Evolutionary conservation across 768 basidiomycete species (phyloP).

Genomic region (Sarcomyxa edulis): DNA sequence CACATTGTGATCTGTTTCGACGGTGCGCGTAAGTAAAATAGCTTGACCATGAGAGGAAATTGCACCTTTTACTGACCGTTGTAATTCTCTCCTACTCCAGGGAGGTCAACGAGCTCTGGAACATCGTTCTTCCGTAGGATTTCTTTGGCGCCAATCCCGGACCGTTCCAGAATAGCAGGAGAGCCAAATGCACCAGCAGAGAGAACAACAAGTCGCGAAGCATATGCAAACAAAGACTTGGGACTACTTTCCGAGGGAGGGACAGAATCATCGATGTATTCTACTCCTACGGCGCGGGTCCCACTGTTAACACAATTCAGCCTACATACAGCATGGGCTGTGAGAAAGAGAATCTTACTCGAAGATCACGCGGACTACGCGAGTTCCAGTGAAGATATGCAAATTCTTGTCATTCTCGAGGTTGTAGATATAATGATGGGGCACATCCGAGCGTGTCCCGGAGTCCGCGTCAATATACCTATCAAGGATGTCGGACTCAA

Average conservation of each 20-base stretch:
- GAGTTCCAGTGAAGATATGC: slow-evolving; percentile 28
- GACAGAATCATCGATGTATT: slow-evolving; percentile 36
- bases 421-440: slow-evolving; percentile 47
- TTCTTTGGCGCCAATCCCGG: slow-evolving; percentile 57
- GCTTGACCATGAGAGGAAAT: too few species aligned
- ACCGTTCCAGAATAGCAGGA: slow-evolving; percentile 52
- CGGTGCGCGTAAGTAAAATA: not conserved
- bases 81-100: slow-evolving; percentile 72
- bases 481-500: not conserved
- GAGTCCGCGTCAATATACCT: slow-evolving; percentile 50
- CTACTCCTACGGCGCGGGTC: slow-evolving; percentile 42
- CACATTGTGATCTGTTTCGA: slow-evolving; percentile 32
- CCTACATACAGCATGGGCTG: not conserved
- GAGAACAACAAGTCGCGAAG: slow-evolving; percentile 41
- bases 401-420: slow-evolving; percentile 41
- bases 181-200: slow-evolving; percentile 51
- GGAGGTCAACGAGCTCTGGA: slow-evolving; percentile 50
- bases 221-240: too few species aligned
- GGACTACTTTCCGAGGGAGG: slow-evolving; percentile 16
- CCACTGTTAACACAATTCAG: slow-evolving; percentile 18
- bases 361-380: slow-evolving; percentile 42
- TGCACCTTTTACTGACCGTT: slow-evolving; percentile 33
- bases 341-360: slow-evolving; percentile 23
- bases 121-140: slow-evolving; percentile 46
- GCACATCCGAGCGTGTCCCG: slow-evolving; percentile 50